A percentile compares a stretch with the other conserved stretches of the same genome.
phyloP scores from a whole-genome alignment of 768 basidiomycete genomes.

The Hirschioporus abietinus region DNA sequence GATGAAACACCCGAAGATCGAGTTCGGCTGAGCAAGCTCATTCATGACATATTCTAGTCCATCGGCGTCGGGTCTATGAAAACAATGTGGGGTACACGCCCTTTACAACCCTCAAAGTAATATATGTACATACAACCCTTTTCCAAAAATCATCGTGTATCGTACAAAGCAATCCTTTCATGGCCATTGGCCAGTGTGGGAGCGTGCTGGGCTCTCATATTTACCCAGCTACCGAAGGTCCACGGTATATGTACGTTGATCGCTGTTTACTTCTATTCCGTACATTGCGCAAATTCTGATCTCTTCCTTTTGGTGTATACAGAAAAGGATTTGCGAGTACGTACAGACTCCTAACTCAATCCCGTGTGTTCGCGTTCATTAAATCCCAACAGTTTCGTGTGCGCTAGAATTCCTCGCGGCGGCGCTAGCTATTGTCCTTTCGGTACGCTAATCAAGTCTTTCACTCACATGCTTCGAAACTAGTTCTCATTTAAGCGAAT shows the following conservation, averaged over 20 bases:
- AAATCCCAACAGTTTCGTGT: constrained; percentile 32
- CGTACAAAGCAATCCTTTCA: too few species aligned
- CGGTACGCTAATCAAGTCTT: constrained; percentile 29
- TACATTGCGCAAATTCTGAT: background rate
- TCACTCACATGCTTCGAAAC: background rate
- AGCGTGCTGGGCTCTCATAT: constrained; percentile 73
- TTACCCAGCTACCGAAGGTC: constrained; percentile 59
- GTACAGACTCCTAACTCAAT: constrained; percentile 13
- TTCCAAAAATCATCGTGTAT: too few species aligned
- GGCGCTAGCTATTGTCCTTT: constrained; percentile 44
- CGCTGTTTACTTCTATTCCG: background rate
- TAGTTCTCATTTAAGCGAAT: background rate
- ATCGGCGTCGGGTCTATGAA: too few species aligned
- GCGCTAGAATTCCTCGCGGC: constrained; percentile 54
- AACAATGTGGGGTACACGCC: too few species aligned
- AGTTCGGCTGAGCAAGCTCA: too few species aligned
- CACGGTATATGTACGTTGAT: constrained; percentile 53
- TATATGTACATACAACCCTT: too few species aligned
- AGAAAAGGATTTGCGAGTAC: constrained; percentile 57
- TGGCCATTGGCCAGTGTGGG: constrained; percentile 72
- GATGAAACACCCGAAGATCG: too few species aligned
- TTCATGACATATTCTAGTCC: too few species aligned
- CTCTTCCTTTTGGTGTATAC: constrained; percentile 10
- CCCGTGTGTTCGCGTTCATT: background rate
- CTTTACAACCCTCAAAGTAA: too few species aligned